phyloP scores from a whole-genome alignment of 169 alveolate genomes.

The Babesia sp. region DNA sequence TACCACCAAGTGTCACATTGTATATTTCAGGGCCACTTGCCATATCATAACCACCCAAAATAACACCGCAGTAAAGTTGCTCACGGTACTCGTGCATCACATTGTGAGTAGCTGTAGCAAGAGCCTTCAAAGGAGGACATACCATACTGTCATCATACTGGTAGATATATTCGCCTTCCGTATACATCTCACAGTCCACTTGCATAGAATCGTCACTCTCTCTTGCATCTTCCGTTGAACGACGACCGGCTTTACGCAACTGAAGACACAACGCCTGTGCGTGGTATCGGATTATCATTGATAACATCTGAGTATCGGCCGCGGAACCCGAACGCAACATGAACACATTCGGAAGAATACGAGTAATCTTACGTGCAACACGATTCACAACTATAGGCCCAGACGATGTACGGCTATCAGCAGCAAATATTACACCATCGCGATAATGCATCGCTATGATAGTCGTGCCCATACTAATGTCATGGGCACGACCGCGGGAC shows the following conservation, averaged over 20 bases:
- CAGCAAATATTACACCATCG: slow-evolving; percentile 91
- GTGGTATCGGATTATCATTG: slow-evolving; percentile 80
- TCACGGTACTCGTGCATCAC: slow-evolving; percentile 84
- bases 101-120: slow-evolving; percentile 79
- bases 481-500: slow-evolving; percentile 47
- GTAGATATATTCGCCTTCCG: slow-evolving; percentile 48
- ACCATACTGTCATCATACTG: slow-evolving; percentile 49
- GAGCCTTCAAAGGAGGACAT: slow-evolving; percentile 73
- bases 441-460: slow-evolving; percentile 86
- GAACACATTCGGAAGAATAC: slow-evolving; percentile 83
- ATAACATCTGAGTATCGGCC: slow-evolving; percentile 91
- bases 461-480: slow-evolving; percentile 86
- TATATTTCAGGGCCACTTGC: slow-evolving; percentile 82
- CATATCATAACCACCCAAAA: slow-evolving; percentile 90
- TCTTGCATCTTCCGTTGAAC: slow-evolving; percentile 69
- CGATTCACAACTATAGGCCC: slow-evolving; percentile 89
- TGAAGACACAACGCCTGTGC: slow-evolving; percentile 83
- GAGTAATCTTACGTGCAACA: slow-evolving; percentile 89
- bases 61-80: slow-evolving; percentile 83
- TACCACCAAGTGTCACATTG: slow-evolving; percentile 89
- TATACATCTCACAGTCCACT: slow-evolving; percentile 25
- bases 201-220: slow-evolving; percentile 47
- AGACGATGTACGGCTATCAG: slow-evolving; percentile 93
- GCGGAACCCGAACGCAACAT: slow-evolving; percentile 93
- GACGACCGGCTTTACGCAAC: slow-evolving; percentile 74